Base-by-base conservation (phyloP, 805 yeast species). In the Scheffersomyces amazonensis region DNA sequence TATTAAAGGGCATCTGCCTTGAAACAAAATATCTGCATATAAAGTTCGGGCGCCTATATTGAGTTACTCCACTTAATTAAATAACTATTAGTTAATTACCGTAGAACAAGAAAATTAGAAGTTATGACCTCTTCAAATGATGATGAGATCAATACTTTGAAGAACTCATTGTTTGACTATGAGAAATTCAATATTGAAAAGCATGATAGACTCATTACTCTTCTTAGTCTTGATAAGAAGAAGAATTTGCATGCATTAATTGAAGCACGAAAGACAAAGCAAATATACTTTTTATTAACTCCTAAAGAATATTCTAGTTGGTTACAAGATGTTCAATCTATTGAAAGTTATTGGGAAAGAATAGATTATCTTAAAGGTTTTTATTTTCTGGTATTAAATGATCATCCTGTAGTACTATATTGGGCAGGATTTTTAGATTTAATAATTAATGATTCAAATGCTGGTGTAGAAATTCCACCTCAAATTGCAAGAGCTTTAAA, bases 341-440 rank as follows among this genome's bases (percentile, higher is more conserved):
- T 52, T 3, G 40, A 37, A 3, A 47, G 48, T 34, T 36, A 33
- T 2, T 12, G 16, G 9, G 21, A 20, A 2, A 35, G 11, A 13
- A 5, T 27, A 8, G 30, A n/a, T 8, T 17, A 27, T 13, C 30
- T 40, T 4, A 24, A 46, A 5, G 44, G 41, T 3, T 53, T 54
- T 32, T 60, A 49, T 39, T 28, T 35, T 19, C 19, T 18, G 1
- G 16, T 58, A 1, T 22, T 54, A 5, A 25, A 36, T 20, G 57
- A 54, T 21, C 50, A 46, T 34, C 60, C 64, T 7, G 44, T 48
- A 1, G 52, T 44, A 2, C 23, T 36, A 7, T 47, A 49, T 36
- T 59, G 63, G 61, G 23, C 34, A 8, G 40, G 40, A 11, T 58
- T 50, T 34, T 40, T 60, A 12, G 47, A 50, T 3, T 49, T 42